phyloP scores from a whole-genome alignment of 2,329 filamentous ascomycete genomes.

The Sclerotinia sclerotiorum region DNA sequence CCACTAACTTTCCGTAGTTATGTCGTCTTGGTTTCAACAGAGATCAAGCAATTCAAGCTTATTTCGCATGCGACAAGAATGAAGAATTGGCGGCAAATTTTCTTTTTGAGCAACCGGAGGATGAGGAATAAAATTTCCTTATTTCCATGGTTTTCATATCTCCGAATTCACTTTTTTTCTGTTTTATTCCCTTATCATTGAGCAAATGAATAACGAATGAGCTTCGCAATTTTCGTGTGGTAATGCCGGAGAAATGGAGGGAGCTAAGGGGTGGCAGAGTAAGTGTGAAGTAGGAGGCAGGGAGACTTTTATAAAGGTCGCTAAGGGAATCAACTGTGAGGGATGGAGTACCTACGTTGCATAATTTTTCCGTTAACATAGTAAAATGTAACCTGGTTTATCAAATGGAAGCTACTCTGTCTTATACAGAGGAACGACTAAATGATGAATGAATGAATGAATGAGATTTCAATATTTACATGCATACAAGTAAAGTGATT shows the following conservation, averaged over 20 bases:
- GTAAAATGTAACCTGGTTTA: constrained; percentile 11
- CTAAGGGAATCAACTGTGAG: not conserved
- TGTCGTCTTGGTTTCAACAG: constrained; percentile 91
- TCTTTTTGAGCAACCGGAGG: constrained; percentile 93
- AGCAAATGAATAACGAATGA: constrained; percentile 17
- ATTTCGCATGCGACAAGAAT: constrained; percentile 99
- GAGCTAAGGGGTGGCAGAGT: not conserved
- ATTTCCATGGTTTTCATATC: constrained; percentile 23
- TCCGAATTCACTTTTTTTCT: constrained; percentile 15
- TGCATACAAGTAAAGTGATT: not conserved
- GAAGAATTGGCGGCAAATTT: constrained; percentile 98
- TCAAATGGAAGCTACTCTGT: not conserved
- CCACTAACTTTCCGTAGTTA: constrained; percentile 54
- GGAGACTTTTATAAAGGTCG: not conserved
- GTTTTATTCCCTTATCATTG: constrained; percentile 7
- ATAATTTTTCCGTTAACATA: not conserved
- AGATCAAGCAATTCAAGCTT: constrained; percentile 93
- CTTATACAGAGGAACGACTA: not conserved
- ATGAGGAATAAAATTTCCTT: constrained; percentile 55
- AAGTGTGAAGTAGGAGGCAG: constrained; percentile 9
- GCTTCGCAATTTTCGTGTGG: constrained; percentile 8
- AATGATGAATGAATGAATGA: not conserved
- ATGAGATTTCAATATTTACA: not conserved
- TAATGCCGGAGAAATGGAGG: constrained; percentile 15
- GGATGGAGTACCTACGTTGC: not conserved